Evolutionary conservation across 805 yeast species (phyloP).

Genomic region (Zygosaccharomyces bailii): DNA sequence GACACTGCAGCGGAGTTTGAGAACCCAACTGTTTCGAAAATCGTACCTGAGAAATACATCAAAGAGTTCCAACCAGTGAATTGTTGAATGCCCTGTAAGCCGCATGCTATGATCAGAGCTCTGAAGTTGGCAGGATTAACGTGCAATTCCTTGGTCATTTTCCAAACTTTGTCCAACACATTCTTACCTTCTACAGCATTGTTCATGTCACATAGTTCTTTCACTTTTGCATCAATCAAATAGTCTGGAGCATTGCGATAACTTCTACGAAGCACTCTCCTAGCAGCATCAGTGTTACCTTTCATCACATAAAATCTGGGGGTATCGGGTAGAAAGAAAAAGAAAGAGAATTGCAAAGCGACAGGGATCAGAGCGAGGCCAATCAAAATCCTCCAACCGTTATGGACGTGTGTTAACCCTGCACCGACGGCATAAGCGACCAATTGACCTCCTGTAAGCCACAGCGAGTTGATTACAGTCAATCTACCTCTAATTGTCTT

Average conservation of each 20-base stretch:
- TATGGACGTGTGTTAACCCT: conserved; percentile 64
- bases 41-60: conserved; percentile 92
- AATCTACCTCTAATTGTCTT: conserved; percentile 86
- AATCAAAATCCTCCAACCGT: conserved; percentile 93
- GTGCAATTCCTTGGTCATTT: conserved; percentile 62
- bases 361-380: conserved; percentile 91
- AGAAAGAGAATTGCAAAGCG: conserved; percentile 66
- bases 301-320: conserved; percentile 84
- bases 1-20: conserved; percentile 90
- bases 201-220: conserved; percentile 55
- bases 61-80: conserved; percentile 95
- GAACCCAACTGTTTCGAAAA: conserved; percentile 89
- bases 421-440: conserved; percentile 94
- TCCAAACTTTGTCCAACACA: conserved; percentile 50
- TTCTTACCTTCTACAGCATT: conserved; percentile 45
- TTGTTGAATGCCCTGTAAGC: conserved; percentile 93
- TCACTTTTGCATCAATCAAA: conserved; percentile 61
- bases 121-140: conserved; percentile 74
- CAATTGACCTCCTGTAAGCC: conserved; percentile 93
- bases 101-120: conserved; percentile 87
- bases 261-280: conserved; percentile 57
- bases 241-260: conserved; percentile 62
- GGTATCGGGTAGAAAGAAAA: conserved; percentile 89
- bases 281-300: conserved; percentile 63
- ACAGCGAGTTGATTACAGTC: conserved; percentile 81